Conservation (phyloP, 768 basidiomycete species). For the Hericium alpestre region DNA sequence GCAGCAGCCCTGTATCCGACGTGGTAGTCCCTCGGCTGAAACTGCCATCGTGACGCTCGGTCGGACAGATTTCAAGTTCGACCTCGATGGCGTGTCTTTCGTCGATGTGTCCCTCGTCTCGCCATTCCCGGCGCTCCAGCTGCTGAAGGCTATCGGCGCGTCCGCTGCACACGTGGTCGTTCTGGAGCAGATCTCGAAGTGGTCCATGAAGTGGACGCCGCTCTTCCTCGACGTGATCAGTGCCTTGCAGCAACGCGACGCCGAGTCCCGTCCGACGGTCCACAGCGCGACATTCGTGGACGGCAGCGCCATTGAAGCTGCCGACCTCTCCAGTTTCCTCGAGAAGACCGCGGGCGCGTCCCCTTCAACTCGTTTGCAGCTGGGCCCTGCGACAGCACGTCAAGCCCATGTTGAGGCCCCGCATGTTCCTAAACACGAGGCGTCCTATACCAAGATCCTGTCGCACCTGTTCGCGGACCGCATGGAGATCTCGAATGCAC, state of each 20-base stretch:
- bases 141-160: conserved; percentile 50
- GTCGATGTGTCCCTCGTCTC: conserved; percentile 57
- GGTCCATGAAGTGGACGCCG: conserved; percentile 80
- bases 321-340: conserved; percentile 45
- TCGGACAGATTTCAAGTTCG: conserved; percentile 27
- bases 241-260: conserved; percentile 52
- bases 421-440: conserved; percentile 82
- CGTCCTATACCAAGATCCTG: conserved; percentile 85
- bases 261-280: conserved; percentile 40
- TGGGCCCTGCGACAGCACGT: conserved; percentile 30
- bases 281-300: conserved; percentile 57
- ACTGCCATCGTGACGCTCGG: conserved; percentile 71
- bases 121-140: conserved; percentile 49
- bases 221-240: conserved; percentile 74
- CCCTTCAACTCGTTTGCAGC: conserved; percentile 32
- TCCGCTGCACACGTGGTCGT: conserved; percentile 63
- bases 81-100: conserved; percentile 50
- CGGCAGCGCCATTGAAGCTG: conserved; percentile 24
- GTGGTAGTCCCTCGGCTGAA: conserved; percentile 45
- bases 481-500: conserved; percentile 79
- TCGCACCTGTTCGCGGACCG: conserved; percentile 68
- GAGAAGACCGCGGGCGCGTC: conserved; percentile 28
- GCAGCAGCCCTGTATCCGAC: conserved; percentile 40
- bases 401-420: conserved; percentile 28
- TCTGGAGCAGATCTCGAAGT: conserved; percentile 68